Evolutionary conservation across 176 grass and related monocot genomes (phyloP), one percentile per base, ranked within the genome.

Genomic region (Panicum miliaceum): DNA sequence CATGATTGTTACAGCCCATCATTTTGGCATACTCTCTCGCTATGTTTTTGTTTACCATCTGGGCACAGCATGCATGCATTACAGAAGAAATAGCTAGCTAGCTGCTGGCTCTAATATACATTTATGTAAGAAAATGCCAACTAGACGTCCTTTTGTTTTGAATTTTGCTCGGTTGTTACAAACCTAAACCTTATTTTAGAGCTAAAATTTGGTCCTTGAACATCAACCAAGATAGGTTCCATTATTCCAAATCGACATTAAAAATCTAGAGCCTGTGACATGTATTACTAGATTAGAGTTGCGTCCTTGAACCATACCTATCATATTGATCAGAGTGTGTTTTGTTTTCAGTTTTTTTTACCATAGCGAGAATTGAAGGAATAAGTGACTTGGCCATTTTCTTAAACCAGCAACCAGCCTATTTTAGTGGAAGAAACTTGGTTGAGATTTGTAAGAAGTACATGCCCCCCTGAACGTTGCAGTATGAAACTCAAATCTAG

Each of bases 21-120:
- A 84, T 86, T 90, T 90, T 86, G 48, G 66, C 80, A 79, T 83
- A 73, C 86, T 83, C 73, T 61, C 47, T 50, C 15, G 48, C 57
- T 80, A 46, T 12, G 1, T 48, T 12, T 9, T 72, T 50, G 34
- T 54, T 60, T 60, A 36, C 36, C 43, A 35, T 61, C 37, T 37
- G 35, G 19, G 52, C 52, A 77, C 37, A 77, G 25, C 56, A 45
- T 52, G 43, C 19, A 8, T 15, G 29, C 6, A 27, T 38, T 67
- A 38, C 64, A 38, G 64, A 32, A 32, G 29, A 32, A 32, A 32
- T 32, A 32, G 29, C 29, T 32, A 32, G 29, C 29, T 41, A 0
- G 40, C 40, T 41, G 29, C 29, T 41, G 4, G 40, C 40, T 41
- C 40, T 41, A 41, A 41, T 41, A 41, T 41, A 41, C 7, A 7